A percentile compares a stretch with the other conserved stretches of the same genome.
Conservation (phyloP, 2,329 filamentous ascomycete genomes). For the Orbilia oligospora region DNA sequence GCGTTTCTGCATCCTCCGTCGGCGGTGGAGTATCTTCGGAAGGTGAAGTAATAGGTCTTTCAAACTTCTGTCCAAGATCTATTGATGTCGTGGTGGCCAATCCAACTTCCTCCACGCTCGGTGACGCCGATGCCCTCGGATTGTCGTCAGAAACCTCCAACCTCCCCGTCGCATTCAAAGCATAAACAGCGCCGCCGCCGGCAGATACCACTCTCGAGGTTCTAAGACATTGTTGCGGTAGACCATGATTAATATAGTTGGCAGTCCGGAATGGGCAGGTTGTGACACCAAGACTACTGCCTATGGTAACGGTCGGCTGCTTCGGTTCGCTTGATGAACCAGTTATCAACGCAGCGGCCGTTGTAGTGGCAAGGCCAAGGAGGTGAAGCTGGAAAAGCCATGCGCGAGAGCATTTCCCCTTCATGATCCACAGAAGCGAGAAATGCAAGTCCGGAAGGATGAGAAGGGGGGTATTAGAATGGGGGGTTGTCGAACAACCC, state of each 20-base stretch:
- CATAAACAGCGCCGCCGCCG: constrained; percentile 8
- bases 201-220: constrained; percentile 66
- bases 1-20: constrained; percentile 74
- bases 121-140: constrained; percentile 21
- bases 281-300: constrained; percentile 45
- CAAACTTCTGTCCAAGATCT: constrained; percentile 40
- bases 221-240: constrained; percentile 82
- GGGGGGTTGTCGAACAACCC: constrained; percentile 12
- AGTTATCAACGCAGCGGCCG: constrained; percentile 39
- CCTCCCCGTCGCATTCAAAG: constrained; percentile 31
- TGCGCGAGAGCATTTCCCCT: constrained; percentile 54
- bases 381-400: constrained; percentile 54
- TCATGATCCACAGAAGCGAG: constrained; percentile 50
- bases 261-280: constrained; percentile 76
- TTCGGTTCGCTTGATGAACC: constrained; percentile 48
- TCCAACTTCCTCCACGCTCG: constrained; percentile 37
- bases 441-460: background rate
- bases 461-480: background rate
- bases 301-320: constrained; percentile 51
- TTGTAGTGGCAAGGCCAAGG: constrained; percentile 25
- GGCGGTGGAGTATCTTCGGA: constrained; percentile 41
- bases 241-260: constrained; percentile 84
- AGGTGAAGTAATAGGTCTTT: constrained; percentile 16
- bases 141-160: constrained; percentile 10
- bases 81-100: constrained; percentile 51